Percentiles rank a stretch among this genome's conserved stretches.
Evolutionary conservation across 1,139 yeast genomes (phyloP).

Genomic region (Hansenula sp.): DNA sequence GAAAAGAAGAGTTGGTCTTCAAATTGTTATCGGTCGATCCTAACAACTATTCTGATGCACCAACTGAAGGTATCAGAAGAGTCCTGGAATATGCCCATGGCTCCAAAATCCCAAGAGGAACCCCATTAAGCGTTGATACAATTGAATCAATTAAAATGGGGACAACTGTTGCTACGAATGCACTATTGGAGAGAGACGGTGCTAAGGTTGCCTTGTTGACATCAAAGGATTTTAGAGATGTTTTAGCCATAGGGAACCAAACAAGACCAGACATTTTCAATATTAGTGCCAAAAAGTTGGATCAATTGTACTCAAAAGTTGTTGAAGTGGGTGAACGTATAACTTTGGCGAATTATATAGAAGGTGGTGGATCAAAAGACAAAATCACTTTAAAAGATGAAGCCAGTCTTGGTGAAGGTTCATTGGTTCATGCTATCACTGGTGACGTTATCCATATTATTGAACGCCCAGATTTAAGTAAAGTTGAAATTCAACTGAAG

Average conservation of each 20-base stretch:
- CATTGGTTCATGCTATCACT: slow-evolving; percentile 39
- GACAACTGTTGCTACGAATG: slow-evolving; percentile 77
- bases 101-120: slow-evolving; percentile 45
- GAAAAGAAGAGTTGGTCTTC: slow-evolving; percentile 47
- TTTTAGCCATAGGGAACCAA: slow-evolving; percentile 66
- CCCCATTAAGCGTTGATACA: slow-evolving; percentile 39
- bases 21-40: slow-evolving; percentile 88
- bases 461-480: slow-evolving; percentile 21
- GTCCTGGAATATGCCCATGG: slow-evolving; percentile 61
- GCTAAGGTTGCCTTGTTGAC: slow-evolving; percentile 59
- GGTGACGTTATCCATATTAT: slow-evolving; percentile 28
- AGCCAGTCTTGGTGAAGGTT: slow-evolving; percentile 31
- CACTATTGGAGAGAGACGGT: slow-evolving; percentile 66
- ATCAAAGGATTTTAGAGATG: slow-evolving; percentile 63
- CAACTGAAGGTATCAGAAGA: slow-evolving; percentile 84
- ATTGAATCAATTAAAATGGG: slow-evolving; percentile 70
- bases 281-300: slow-evolving; percentile 53
- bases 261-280: slow-evolving; percentile 57
- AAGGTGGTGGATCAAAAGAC: slow-evolving; percentile 15
- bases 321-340: slow-evolving; percentile 72
- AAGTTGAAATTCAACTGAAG: slow-evolving; percentile 17
- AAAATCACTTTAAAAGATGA: slow-evolving; percentile 52
- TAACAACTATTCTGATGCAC: slow-evolving; percentile 80
- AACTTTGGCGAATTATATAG: slow-evolving; percentile 2
- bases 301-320: slow-evolving; percentile 55